Base-by-base conservation (phyloP, 805 yeast genomes). In the Suhomyces prunicola region DNA sequence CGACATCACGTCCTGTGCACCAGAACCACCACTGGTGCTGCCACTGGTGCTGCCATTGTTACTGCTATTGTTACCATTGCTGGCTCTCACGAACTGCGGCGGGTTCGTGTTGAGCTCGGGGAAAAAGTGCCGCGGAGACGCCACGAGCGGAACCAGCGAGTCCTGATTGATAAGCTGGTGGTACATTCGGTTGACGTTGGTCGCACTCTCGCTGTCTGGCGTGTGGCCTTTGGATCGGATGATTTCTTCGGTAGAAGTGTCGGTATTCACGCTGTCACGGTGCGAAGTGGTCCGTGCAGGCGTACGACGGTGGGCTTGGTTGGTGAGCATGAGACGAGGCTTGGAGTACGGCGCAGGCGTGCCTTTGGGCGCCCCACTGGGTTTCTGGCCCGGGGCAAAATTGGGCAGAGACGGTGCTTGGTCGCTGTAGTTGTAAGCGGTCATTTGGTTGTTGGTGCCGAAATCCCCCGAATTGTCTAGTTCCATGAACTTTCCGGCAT, bases 401-500 rank as follows among this genome's bases (percentile, higher is more conserved):
- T 24, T 26, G 6, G 46, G 46, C 27, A 24, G 31, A 5, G 15
- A 12, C n/a, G 31, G 46, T 7, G 27, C 4, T 31, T 50, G 51
- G 9, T 35, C 54, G 27, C 35, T 26, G 51, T 40, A 44, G 47
- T 55, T 59, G 50, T 59, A 63, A 5, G 65, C 47, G 24, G 68
- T 60, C 46, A 65, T 61, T 40, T 63, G 67, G 49, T 59, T 59
- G 36, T 54, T 55, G 23, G 55, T 46, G 33, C 54, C 41, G 33
- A 54, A 55, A 36, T 54, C 66, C 49, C 46, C 52, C n/a, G 33
- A 10, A 42, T 60, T 58, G 33, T 66, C 75, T 8, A 69, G 69
- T 50, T 74, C 78, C 46, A 73, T 62, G 8, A 73, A 64, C 57
- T 82, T 81, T 23, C 85, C 80, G 17, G 84, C 82, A 58, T 78